These are phyloP conservation scores for Lentithecium fluviatile DNA, from an alignment of 495 filamentous ascomycete species.

Conservation along the genomic window DNA sequence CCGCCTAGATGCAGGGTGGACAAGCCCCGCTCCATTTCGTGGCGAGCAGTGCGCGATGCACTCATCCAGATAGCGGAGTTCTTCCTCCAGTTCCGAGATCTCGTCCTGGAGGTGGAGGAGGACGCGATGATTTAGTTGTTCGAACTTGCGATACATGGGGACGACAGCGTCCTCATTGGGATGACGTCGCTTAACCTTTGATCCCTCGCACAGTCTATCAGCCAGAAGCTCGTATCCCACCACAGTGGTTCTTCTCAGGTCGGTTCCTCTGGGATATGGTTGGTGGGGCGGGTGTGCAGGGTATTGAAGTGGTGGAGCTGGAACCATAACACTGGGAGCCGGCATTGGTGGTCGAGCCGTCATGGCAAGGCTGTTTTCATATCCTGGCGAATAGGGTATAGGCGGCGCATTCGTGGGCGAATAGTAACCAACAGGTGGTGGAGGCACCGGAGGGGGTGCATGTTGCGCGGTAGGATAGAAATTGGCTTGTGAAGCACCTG, in stretches of 20 bases:
- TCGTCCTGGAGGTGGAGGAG: conserved; percentile 87
- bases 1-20: conserved; percentile 64
- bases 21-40: conserved; percentile 51
- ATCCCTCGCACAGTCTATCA: conserved; percentile 53
- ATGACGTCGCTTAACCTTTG: conserved; percentile 5
- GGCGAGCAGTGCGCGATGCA: conserved; percentile 58
- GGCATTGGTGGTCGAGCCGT: conserved; percentile 10
- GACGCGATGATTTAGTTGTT: conserved; percentile 77
- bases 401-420: conserved; percentile 25
- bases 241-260: conserved; percentile 51
- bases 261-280: conserved; percentile 26
- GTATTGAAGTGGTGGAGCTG: conserved; percentile 7
- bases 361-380: conserved; percentile 26
- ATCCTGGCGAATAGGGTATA: conserved; percentile 7
- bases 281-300: conserved; percentile 26
- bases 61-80: conserved; percentile 68
- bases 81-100: conserved; percentile 73
- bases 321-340: conserved; percentile 5
- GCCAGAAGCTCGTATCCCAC: conserved; percentile 70
- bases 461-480: conserved; percentile 16
- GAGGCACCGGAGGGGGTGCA: conserved; percentile 12
- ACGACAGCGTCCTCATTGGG: conserved; percentile 45
- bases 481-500: conserved; percentile 9
- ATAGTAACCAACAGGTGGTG: conserved; percentile 20
- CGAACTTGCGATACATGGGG: conserved; percentile 84